phyloP scores from a whole-genome alignment of 768 basidiomycete genomes.

The Termitomyces sp. region DNA sequence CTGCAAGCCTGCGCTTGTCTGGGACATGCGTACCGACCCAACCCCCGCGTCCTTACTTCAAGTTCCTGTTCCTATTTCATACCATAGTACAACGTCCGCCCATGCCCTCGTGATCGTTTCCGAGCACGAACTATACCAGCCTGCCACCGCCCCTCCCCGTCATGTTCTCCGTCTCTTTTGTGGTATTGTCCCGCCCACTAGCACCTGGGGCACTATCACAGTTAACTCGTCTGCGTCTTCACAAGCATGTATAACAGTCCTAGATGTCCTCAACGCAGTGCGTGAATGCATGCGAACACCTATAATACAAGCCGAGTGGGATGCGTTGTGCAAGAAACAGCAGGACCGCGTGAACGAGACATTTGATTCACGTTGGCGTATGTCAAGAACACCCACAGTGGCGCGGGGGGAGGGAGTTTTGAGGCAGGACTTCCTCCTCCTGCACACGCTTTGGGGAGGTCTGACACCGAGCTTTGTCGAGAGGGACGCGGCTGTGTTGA shows the following conservation, averaged over 20 bases:
- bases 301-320: slow-evolving; percentile 42
- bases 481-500: slow-evolving; percentile 42
- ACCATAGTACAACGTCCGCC: slow-evolving; percentile 4
- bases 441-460: slow-evolving; percentile 51
- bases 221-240: slow-evolving; percentile 25
- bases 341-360: slow-evolving; percentile 35
- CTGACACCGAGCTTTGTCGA: slow-evolving; percentile 36
- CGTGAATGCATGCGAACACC: slow-evolving; percentile 33
- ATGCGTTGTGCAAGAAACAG: slow-evolving; percentile 37
- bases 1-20: slow-evolving; percentile 31
- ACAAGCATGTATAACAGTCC: slow-evolving; percentile 41
- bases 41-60: slow-evolving; percentile 22
- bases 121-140: slow-evolving; percentile 32
- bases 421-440: slow-evolving; percentile 47
- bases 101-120: slow-evolving; percentile 24
- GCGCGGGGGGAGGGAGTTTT: slow-evolving; percentile 39
- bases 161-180: slow-evolving; percentile 38
- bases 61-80: slow-evolving; percentile 2
- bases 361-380: slow-evolving; percentile 45
- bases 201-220: slow-evolving; percentile 40
- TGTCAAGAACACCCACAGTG: slow-evolving; percentile 30
- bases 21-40: slow-evolving; percentile 51
- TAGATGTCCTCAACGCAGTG: slow-evolving; percentile 49
- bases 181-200: slow-evolving; percentile 41
- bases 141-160: slow-evolving; percentile 42